A percentile compares a stretch with the other conserved stretches of the same genome.
These are phyloP conservation scores for Boletus barrowsii DNA, from an alignment of 768 basidiomycete genomes.

Conservation along the genomic window DNA sequence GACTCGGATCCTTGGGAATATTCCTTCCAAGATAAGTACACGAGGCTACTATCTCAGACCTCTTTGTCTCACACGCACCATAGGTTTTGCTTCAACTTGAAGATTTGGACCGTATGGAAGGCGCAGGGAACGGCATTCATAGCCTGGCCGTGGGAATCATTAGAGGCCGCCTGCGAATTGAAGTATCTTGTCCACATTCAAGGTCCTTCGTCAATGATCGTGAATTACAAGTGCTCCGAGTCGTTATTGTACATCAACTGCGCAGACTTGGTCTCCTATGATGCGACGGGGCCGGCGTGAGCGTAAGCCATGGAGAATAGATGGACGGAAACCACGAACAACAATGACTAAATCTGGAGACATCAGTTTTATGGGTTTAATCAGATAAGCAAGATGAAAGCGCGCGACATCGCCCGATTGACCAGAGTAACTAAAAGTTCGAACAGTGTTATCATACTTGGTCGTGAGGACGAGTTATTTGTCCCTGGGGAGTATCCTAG, in stretches of 20 bases:
- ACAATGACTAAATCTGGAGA: constrained; percentile 56
- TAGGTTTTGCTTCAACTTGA: neutral
- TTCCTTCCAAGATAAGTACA: neutral
- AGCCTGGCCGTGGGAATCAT: constrained; percentile 50
- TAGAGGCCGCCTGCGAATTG: constrained; percentile 53
- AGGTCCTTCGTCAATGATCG: constrained; percentile 39
- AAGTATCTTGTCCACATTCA: constrained; percentile 63
- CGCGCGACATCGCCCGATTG: constrained; percentile 62
- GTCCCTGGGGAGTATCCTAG: constrained; percentile 71
- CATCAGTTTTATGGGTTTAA: too few relatives aligned
- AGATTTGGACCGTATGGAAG: neutral
- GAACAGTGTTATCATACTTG: constrained; percentile 67
- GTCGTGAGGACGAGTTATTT: constrained; percentile 68
- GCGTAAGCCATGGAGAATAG: neutral
- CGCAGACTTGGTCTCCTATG: constrained; percentile 76
- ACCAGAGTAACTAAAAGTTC: constrained; percentile 73
- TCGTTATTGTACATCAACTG: constrained; percentile 63
- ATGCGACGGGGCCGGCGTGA: constrained; percentile 2
- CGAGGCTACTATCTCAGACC: neutral
- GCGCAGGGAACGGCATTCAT: constrained; percentile 5
- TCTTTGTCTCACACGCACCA: neutral
- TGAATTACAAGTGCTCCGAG: too few relatives aligned
- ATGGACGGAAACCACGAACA: constrained; percentile 17
- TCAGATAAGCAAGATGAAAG: neutral
- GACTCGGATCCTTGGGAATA: too few relatives aligned